These are phyloP conservation scores for Fomitopsis schrenkii DNA, from an alignment of 1,284 basidiomycete species.

Conservation along the genomic window DNA sequence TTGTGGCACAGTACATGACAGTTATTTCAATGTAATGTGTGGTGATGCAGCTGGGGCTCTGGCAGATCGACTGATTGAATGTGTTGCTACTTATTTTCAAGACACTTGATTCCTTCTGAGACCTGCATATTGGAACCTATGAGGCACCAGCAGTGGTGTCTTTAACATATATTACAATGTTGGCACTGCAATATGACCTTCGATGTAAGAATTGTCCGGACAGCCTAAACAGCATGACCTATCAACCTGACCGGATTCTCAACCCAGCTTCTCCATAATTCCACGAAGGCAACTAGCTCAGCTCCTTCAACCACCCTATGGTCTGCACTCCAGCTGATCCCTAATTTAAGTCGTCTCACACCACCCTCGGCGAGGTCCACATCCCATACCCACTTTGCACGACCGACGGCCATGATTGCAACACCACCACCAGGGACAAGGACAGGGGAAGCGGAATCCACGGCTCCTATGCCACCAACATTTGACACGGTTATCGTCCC, in stretches of 20 bases:
- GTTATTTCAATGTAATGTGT: too few species aligned
- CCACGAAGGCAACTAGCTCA: conserved; percentile 87
- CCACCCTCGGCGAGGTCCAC: conserved; percentile 48
- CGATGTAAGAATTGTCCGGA: too few species aligned
- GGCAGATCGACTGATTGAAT: too few species aligned
- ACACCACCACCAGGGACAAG: conserved; percentile 87
- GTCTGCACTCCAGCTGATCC: conserved; percentile 86
- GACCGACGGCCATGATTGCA: conserved; percentile 86
- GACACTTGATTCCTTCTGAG: too few species aligned
- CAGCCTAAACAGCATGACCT: conserved; percentile 47
- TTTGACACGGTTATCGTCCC: conserved; percentile 89
- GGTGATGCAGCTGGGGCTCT: too few species aligned
- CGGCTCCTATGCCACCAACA: conserved; percentile 76
- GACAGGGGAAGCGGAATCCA: conserved; percentile 72
- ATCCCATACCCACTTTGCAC: conserved; percentile 82
- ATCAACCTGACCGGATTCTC: conserved; percentile 77
- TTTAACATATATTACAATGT: too few species aligned
- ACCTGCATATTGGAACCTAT: too few species aligned
- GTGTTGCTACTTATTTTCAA: too few species aligned
- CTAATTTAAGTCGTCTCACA: conserved; percentile 65
- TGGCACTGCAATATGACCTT: too few species aligned
- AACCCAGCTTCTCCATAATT: conserved; percentile 83
- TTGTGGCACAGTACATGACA: too few species aligned
- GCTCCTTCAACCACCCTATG: conserved; percentile 92
- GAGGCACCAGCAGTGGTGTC: too few species aligned